Conservation (phyloP, 495 filamentous ascomycete genomes). For the Aspergillus sclerotioniger region DNA sequence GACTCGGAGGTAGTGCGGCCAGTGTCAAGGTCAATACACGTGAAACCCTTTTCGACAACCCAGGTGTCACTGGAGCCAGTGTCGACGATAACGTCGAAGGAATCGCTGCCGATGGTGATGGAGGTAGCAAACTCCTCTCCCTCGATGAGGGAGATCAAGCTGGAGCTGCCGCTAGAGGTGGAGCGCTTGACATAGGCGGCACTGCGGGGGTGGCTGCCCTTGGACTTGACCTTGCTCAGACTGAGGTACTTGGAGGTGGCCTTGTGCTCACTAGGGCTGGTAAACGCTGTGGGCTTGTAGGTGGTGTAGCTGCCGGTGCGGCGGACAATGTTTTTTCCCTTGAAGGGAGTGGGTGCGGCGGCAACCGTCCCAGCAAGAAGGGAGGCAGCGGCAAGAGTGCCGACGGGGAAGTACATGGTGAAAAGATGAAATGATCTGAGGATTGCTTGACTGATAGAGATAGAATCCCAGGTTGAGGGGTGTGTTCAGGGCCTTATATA, state of each 20-base stretch:
- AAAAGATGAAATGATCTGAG: background rate
- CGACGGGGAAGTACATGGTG: background rate
- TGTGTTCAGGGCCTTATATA: background rate
- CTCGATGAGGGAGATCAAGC: slow-evolving; percentile 5
- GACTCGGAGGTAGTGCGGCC: slow-evolving; percentile 19
- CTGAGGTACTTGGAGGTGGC: background rate
- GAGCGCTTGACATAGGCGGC: background rate
- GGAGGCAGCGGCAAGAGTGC: background rate
- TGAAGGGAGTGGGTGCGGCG: background rate
- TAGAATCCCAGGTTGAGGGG: background rate
- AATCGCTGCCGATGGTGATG: slow-evolving; percentile 14
- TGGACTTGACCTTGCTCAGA: slow-evolving; percentile 2
- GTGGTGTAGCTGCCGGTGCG: background rate
- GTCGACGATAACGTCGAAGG: slow-evolving; percentile 53
- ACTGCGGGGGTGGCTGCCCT: background rate
- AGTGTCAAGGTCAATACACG: slow-evolving; percentile 40
- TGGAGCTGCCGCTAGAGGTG: background rate
- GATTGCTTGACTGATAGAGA: background rate
- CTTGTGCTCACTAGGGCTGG: background rate
- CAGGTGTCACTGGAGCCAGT: slow-evolving; percentile 62
- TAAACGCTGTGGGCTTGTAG: background rate
- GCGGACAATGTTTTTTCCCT: background rate
- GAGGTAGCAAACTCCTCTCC: slow-evolving; percentile 4
- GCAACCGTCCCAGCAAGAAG: slow-evolving; percentile 1
- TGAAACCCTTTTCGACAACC: slow-evolving; percentile 47